phyloP scores from a whole-genome alignment of 2,329 filamentous ascomycete genomes.

The Endothia cerciana region DNA sequence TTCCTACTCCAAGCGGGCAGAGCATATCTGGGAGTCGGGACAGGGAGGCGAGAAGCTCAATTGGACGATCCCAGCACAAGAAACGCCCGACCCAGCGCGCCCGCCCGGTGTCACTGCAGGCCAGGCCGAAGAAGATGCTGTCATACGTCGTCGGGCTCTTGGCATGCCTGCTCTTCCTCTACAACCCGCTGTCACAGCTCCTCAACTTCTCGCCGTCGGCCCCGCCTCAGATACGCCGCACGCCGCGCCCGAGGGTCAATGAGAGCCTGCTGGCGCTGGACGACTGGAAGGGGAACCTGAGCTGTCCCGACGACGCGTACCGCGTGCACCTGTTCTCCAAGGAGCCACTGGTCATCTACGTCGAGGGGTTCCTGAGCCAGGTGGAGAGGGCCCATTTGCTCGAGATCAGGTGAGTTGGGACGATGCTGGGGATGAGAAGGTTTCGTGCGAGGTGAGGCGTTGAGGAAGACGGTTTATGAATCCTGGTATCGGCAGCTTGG shows the following conservation, averaged over 20 bases:
- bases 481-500: neutral
- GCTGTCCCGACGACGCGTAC: slow-evolving; percentile 47
- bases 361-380: slow-evolving; percentile 53
- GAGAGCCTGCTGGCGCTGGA: slow-evolving; percentile 57
- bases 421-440: neutral
- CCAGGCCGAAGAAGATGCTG: slow-evolving; percentile 41
- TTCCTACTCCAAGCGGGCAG: neutral
- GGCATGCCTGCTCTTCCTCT: slow-evolving; percentile 48
- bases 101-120: neutral
- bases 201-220: slow-evolving; percentile 37
- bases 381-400: slow-evolving; percentile 52
- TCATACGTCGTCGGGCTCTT: slow-evolving; percentile 49
- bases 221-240: slow-evolving; percentile 38
- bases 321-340: slow-evolving; percentile 52
- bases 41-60: neutral
- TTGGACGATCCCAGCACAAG: neutral
- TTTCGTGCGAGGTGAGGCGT: neutral
- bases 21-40: neutral
- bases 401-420: slow-evolving; percentile 51
- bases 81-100: neutral
- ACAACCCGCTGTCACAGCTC: slow-evolving; percentile 47
- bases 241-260: slow-evolving; percentile 52
- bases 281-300: slow-evolving; percentile 35
- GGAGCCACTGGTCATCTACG: slow-evolving; percentile 57
- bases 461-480: neutral